Percentiles rank a stretch among this genome's conserved stretches.
Conservation (phyloP, 495 filamentous ascomycete species). For the Aspergillus avenaceus region DNA sequence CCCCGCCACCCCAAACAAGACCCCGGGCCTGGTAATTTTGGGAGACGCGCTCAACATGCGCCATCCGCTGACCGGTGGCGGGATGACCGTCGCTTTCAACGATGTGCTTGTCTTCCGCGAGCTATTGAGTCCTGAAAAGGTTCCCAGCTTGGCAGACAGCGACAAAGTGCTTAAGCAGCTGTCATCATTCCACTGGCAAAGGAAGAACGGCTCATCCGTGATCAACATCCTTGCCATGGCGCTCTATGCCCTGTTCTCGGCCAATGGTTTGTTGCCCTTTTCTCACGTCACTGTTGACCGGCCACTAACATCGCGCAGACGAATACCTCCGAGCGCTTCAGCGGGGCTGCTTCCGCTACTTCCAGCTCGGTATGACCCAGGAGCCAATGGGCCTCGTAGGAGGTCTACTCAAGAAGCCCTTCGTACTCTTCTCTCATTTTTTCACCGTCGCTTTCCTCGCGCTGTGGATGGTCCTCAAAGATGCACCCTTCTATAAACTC, state of each 20-base stretch:
- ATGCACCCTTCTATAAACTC: conserved; percentile 53
- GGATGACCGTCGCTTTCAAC: conserved; percentile 93
- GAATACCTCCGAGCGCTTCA: conserved; percentile 73
- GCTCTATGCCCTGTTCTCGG: conserved; percentile 85
- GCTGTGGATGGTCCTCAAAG: conserved; percentile 70
- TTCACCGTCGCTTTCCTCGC: conserved; percentile 86
- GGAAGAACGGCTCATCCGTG: conserved; percentile 75
- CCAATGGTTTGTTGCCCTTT: conserved; percentile 51
- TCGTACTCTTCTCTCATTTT: conserved; percentile 86
- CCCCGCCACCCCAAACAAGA: conserved; percentile 65
- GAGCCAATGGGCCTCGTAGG: conserved; percentile 80
- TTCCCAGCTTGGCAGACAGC: conserved; percentile 69
- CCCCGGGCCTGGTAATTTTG: conserved; percentile 73
- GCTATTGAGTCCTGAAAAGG: conserved; percentile 59
- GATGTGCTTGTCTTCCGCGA: conserved; percentile 75
- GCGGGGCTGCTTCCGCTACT: conserved; percentile 90
- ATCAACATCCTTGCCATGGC: conserved; percentile 97
- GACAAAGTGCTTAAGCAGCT: conserved; percentile 62
- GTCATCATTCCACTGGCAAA: conserved; percentile 75
- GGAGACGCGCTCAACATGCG: conserved; percentile 97
- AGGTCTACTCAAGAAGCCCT: conserved; percentile 73
- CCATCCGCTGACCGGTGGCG: conserved; percentile 88
- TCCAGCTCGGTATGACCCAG: conserved; percentile 71
- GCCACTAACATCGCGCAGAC: conserved; percentile 39
- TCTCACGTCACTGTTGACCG: background rate